These are phyloP conservation scores for Exophiala phaeomuriformis DNA, from an alignment of 2,329 filamentous ascomycete genomes.

Conservation along the genomic window DNA sequence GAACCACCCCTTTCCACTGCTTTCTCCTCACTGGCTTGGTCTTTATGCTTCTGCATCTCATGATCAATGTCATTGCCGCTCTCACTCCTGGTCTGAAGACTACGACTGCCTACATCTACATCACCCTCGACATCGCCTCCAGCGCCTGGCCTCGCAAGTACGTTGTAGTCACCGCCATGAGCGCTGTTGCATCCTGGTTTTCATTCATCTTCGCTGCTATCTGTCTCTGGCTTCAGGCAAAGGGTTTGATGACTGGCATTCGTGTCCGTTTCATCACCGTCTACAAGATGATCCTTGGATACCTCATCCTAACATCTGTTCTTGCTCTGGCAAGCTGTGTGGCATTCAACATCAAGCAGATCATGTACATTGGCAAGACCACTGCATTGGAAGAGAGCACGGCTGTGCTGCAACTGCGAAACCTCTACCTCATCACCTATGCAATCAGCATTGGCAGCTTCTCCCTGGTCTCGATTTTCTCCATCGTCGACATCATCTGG, in stretches of 20 bases:
- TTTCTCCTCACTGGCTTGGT: conserved; percentile 16
- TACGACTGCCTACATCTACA: conserved; percentile 12
- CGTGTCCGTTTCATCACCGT: conserved; percentile 2
- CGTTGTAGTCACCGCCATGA: conserved; percentile 6
- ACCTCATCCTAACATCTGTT: conserved; percentile 10
- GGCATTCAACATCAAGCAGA: conserved; percentile 13
- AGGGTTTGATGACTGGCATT: conserved; percentile 16
- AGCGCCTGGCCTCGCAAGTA: conserved; percentile 15
- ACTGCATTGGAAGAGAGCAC: neutral
- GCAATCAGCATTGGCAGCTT: conserved; percentile 18
- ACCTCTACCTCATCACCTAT: conserved; percentile 8
- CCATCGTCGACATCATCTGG: conserved; percentile 18
- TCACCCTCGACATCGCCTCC: conserved; percentile 14
- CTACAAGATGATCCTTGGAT: conserved; percentile 13
- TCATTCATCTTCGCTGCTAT: conserved; percentile 16
- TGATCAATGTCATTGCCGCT: conserved; percentile 15
- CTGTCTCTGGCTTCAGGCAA: conserved; percentile 21
- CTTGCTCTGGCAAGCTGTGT: conserved; percentile 6
- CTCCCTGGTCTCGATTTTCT: conserved; percentile 15
- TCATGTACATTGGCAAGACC: conserved; percentile 3
- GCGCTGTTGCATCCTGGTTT: conserved; percentile 9
- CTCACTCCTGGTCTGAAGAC: conserved; percentile 14
- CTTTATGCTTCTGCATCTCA: conserved; percentile 16
- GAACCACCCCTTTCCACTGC: conserved; percentile 19
- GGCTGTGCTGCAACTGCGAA: conserved; percentile 1